These are phyloP conservation scores for Phytopythium cucurbitacearum DNA, from an alignment of 352 stramenopile species.

Conservation along the genomic window DNA sequence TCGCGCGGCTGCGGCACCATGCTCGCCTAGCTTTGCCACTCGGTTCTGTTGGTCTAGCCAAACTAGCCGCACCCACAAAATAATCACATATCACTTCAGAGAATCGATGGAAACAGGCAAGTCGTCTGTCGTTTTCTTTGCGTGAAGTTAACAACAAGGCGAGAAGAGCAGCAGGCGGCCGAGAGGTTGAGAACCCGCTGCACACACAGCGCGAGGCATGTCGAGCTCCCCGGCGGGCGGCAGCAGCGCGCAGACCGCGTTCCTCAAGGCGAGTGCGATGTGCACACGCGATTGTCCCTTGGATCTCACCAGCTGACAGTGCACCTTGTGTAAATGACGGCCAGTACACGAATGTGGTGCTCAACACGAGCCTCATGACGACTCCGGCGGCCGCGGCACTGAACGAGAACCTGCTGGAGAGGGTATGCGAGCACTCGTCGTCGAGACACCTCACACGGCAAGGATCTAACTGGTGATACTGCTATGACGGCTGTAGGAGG, in stretches of 20 bases:
- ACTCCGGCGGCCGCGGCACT: slow-evolving; percentile 32
- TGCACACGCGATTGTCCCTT: too few relatives aligned
- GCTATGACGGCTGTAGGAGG: slow-evolving; percentile 22
- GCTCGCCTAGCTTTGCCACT: neutral
- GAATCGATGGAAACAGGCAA: too few relatives aligned
- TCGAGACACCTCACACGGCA: neutral
- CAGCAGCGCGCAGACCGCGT: neutral
- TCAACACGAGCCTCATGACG: slow-evolving; percentile 52
- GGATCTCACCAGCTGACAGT: too few relatives aligned
- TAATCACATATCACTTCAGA: too few relatives aligned
- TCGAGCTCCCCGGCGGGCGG: neutral
- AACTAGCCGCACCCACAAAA: too few relatives aligned
- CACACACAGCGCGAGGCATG: too few relatives aligned
- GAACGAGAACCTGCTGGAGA: slow-evolving; percentile 57
- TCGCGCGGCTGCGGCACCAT: slow-evolving; percentile 11
- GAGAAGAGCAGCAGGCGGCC: too few relatives aligned
- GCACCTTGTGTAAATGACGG: neutral
- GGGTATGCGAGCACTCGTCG: slow-evolving; percentile 16
- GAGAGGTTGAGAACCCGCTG: too few relatives aligned
- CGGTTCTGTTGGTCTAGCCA: neutral
- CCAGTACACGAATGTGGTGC: slow-evolving; percentile 44
- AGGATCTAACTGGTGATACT: neutral
- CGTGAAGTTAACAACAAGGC: too few relatives aligned
- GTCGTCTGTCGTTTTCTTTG: too few relatives aligned
- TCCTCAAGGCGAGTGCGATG: neutral